Evolutionary conservation across 208 protist species (phyloP).

Genomic region (Acanthamoeba divionensis): DNA sequence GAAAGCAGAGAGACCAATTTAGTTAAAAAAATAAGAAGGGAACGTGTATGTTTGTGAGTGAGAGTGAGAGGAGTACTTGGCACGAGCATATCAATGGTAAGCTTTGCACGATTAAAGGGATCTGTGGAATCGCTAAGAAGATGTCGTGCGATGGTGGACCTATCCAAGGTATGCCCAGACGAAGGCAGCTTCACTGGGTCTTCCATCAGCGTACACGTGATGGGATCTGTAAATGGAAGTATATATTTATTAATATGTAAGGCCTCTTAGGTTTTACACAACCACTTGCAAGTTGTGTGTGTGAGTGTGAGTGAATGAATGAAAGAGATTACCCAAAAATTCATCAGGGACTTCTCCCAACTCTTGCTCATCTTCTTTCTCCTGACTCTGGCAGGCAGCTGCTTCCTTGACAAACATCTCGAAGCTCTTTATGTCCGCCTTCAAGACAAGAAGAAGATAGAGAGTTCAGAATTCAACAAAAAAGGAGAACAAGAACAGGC

Average conservation of each 20-base stretch:
- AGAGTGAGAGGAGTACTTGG: not conserved
- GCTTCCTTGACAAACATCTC: constrained; percentile 24
- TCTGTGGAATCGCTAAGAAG: constrained; percentile 62
- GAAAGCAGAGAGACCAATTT: no score
- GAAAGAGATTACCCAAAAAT: constrained; percentile 49
- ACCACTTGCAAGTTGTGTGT: no score
- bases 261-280: no score
- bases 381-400: not conserved
- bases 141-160: constrained; percentile 61
- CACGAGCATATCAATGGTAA: constrained; percentile 52
- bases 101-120: constrained; percentile 62
- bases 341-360: constrained; percentile 68
- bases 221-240: constrained; percentile 52
- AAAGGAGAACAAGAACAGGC: not conserved
- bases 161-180: constrained; percentile 53
- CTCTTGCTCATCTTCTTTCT: constrained; percentile 54
- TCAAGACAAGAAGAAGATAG: not conserved
- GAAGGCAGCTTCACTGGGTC: constrained; percentile 68
- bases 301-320: no score
- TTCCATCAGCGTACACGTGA: constrained; percentile 62
- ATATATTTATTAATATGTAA: no score
- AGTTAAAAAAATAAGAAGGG: not conserved
- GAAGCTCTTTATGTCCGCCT: constrained; percentile 54
- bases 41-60: not conserved
- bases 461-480: not conserved